A percentile compares a stretch with the other conserved stretches of the same genome.
phyloP scores from a whole-genome alignment of 352 stramenopile genomes.

The Phytophthora europaea region DNA sequence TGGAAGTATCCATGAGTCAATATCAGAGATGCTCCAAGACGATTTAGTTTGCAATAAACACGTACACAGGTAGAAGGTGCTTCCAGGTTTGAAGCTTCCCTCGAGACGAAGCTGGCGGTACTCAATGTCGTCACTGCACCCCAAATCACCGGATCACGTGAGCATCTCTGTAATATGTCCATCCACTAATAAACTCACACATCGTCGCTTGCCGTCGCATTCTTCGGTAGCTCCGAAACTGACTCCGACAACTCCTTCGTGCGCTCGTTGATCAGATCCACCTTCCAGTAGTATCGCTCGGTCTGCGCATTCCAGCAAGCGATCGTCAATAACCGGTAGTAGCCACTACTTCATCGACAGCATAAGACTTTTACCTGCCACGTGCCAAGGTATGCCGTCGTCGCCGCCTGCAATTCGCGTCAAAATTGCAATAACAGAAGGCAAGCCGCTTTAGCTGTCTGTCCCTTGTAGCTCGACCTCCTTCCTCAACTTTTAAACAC shows the following conservation, averaged over 20 bases:
- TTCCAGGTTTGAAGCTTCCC: slow-evolving; percentile 74
- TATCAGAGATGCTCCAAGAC: background rate
- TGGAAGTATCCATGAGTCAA: slow-evolving; percentile 1
- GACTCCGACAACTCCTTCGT: slow-evolving; percentile 77
- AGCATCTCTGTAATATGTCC: slow-evolving; percentile 12
- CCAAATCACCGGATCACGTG: slow-evolving; percentile 12
- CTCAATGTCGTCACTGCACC: slow-evolving; percentile 76
- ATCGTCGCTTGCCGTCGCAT: slow-evolving; percentile 64
- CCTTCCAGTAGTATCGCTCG: slow-evolving; percentile 92
- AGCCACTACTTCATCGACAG: background rate
- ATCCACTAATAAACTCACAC: slow-evolving; percentile 44
- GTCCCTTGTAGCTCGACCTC: background rate
- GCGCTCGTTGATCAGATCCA: slow-evolving; percentile 87
- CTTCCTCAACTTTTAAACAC: slow-evolving; percentile 11
- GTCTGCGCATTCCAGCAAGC: slow-evolving; percentile 52
- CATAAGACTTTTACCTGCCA: slow-evolving; percentile 71
- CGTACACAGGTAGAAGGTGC: slow-evolving; percentile 87
- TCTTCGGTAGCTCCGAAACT: slow-evolving; percentile 67
- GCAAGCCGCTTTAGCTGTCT: background rate
- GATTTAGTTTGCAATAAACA: background rate
- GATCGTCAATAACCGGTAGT: slow-evolving; percentile 1
- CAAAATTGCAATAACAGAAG: slow-evolving; percentile 5
- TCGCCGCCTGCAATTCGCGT: slow-evolving; percentile 53
- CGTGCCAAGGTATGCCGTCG: slow-evolving; percentile 76
- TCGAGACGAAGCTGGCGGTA: slow-evolving; percentile 79